Conservation (phyloP, 176 grass and related monocot species). For the Lolium rigidum region DNA sequence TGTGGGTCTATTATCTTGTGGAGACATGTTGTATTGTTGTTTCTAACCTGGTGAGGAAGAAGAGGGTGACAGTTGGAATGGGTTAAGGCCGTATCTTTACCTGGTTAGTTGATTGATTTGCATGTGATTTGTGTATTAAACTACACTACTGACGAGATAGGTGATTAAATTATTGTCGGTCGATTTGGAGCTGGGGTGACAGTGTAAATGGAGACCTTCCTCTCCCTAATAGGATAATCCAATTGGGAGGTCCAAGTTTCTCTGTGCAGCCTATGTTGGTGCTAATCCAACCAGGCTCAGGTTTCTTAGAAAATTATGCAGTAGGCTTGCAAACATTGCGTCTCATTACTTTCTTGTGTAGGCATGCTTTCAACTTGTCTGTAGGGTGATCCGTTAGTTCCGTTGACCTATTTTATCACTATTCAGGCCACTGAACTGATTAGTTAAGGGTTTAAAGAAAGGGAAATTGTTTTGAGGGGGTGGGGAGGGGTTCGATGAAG, state of each 20-base stretch:
- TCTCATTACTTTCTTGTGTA: not conserved
- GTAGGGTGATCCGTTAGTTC: not conserved
- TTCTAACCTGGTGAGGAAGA: conserved; percentile 15
- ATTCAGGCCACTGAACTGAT: not conserved
- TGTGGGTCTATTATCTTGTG: not conserved
- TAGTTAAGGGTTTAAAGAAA: conserved; percentile 22
- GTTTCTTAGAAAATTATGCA: conserved; percentile 1
- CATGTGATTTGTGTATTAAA: conserved; percentile 33
- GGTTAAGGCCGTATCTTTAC: conserved; percentile 18
- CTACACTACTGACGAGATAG: not conserved
- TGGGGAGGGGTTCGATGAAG: not conserved
- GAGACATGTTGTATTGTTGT: not conserved
- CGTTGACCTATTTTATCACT: not conserved
- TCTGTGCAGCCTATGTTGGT: conserved; percentile 1
- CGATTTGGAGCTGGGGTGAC: conserved; percentile 27
- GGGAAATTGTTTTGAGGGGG: not conserved
- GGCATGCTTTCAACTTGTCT: not conserved
- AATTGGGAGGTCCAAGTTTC: not conserved
- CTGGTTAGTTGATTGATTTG: conserved; percentile 8
- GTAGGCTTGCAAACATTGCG: not conserved
- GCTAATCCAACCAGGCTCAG: not conserved
- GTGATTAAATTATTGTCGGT: conserved; percentile 39
- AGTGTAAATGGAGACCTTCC: not conserved
- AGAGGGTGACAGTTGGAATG: not conserved
- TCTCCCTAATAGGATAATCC: conserved; percentile 43